phyloP scores from a whole-genome alignment of 192 early-diverging fungal species.

The Podila minutissima region DNA sequence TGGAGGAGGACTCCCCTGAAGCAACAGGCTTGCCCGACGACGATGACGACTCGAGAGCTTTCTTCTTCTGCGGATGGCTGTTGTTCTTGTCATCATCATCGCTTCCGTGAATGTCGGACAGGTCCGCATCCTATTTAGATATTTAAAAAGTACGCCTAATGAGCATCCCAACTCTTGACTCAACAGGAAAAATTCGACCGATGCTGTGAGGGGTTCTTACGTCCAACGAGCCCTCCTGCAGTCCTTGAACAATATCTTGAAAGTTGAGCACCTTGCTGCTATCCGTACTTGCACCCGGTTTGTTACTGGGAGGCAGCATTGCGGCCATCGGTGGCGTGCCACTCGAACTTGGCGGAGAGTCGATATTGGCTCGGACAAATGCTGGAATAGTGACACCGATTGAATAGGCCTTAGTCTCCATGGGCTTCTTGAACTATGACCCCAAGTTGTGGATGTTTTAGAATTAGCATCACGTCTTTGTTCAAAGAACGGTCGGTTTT shows the following conservation, averaged over 20 bases:
- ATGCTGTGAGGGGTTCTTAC: slow-evolving; percentile 2
- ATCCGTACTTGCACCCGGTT: neutral
- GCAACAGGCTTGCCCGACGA: too few relatives aligned
- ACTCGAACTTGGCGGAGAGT: neutral
- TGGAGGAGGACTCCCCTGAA: too few relatives aligned
- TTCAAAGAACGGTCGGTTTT: neutral
- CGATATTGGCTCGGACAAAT: neutral
- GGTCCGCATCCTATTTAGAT: slow-evolving; percentile 3
- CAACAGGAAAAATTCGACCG: neutral
- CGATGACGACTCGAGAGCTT: neutral
- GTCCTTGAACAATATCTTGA: slow-evolving; percentile 27
- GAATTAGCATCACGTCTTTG: neutral
- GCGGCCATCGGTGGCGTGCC: neutral
- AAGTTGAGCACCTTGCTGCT: slow-evolving; percentile 8
- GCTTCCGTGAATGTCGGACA: neutral
- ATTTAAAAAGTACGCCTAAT: slow-evolving; percentile 1
- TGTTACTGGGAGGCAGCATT: neutral
- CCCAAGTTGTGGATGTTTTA: neutral
- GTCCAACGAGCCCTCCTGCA: slow-evolving; percentile 37
- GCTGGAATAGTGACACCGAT: neutral
- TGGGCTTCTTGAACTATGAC: slow-evolving; percentile 23
- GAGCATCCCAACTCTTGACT: neutral
- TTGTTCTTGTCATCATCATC: neutral
- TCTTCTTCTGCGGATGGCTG: neutral
- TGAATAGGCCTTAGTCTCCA: slow-evolving; percentile 17